Evolutionary conservation across 768 basidiomycete species (phyloP), one percentile per base, ranked within the genome.

Genomic region (Trametes elegans): DNA sequence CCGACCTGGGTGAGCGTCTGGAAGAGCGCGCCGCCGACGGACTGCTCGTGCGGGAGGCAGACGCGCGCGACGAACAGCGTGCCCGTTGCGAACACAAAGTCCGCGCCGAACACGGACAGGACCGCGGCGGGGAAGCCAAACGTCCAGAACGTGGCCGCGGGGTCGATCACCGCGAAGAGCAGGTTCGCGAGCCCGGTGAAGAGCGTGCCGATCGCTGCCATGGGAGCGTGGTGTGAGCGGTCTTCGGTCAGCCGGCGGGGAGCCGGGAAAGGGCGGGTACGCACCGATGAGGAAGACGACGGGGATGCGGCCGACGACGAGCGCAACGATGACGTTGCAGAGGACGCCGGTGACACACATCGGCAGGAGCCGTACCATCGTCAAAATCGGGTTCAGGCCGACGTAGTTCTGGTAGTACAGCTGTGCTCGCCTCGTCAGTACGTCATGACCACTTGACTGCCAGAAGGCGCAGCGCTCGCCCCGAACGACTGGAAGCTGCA

Each of bases 1-100:
- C 88, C 89, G 13, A 90, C 68, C 87, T 86, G 55, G 5, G 80
- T 85, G 79, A 92, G 83, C 0, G 90, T 90, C 64, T 88, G 86
- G 68, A 91, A 90, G 18, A 90, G 55, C 10, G 82, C 90, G 3
- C 87, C 89, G 5, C 84, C 82, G 4, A 91, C 74, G 68, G 83
- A 85, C 68, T 92, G 90, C 61, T 92, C 90, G 50, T 86, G 76
- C 3, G 82, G 82, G 1, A 77, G 66, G 2, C 82, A 77, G 9
- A 86, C 75, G 62, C 84, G 86, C 3, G 88, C 85, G 38, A 90
- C 79, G 62, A 87, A 92, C 14, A 92, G 70, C 5, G 86, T 87
- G 2, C 90, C 90, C 0, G 82, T 71, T 0, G 90, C 73, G 62
- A 83, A 91, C 2, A 88, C 82, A 58, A 92, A 88, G 63, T 92